Percentiles rank a stretch among this genome's conserved stretches.
These are phyloP conservation scores for Simplicillium aogashimaense DNA, from an alignment of 2,329 filamentous ascomycete species.

Conservation along the genomic window DNA sequence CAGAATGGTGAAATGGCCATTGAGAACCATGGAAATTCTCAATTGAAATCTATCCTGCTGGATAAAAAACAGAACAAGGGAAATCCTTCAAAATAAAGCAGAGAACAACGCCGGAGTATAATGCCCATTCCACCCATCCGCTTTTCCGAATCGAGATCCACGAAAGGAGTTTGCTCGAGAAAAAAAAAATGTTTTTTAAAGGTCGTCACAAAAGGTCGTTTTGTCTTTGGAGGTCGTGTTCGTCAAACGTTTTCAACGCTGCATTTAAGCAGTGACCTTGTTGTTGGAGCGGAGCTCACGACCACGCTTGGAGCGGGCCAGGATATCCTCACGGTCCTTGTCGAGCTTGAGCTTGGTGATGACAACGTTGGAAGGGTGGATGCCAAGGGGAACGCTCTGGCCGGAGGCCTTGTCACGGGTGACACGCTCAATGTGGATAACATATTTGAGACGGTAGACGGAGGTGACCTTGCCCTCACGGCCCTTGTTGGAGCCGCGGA, in stretches of 20 bases:
- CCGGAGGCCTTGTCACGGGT: conserved; percentile 95
- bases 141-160: conserved; percentile 8
- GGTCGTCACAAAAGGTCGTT: conserved; percentile 12
- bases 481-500: conserved; percentile 92
- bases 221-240: conserved; percentile 10
- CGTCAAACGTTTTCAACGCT: conserved; percentile 1
- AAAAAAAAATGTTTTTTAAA: conserved; percentile 2
- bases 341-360: conserved; percentile 98
- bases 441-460: conserved; percentile 97
- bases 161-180: conserved; percentile 1
- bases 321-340: conserved; percentile 85
- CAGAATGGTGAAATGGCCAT: conserved; percentile 62
- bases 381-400: conserved; percentile 87
- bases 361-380: conserved; percentile 94
- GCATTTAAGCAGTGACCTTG: conserved; percentile 49
- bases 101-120: conserved; percentile 28
- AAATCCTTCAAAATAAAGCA: conserved; percentile 9
- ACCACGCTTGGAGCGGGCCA: conserved; percentile 74
- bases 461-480: conserved; percentile 97
- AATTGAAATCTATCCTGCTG: conserved; percentile 29
- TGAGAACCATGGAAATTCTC: conserved; percentile 40
- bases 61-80: not conserved
- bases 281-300: conserved; percentile 66
- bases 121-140: conserved; percentile 20
- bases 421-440: conserved; percentile 94